phyloP scores from a whole-genome alignment of 2,329 filamentous ascomycete species.

The Ploettnerulaceae sp. region DNA sequence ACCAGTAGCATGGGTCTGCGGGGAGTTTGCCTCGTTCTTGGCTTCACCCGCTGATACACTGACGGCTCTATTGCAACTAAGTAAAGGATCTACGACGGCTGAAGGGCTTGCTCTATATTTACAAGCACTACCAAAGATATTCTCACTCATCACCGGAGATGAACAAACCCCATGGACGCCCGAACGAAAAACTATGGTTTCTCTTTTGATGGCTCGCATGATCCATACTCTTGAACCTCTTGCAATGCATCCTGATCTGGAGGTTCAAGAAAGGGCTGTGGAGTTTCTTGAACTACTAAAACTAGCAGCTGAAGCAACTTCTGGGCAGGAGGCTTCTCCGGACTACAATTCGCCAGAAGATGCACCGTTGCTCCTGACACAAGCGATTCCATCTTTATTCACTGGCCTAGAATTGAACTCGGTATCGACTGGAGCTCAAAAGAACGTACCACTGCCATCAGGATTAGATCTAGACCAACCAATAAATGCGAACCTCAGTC shows the following conservation, averaged over 20 bases:
- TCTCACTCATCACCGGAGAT: slow-evolving; percentile 65
- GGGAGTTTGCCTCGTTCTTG: slow-evolving; percentile 78
- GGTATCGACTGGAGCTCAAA: slow-evolving; percentile 75
- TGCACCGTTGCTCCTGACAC: slow-evolving; percentile 77
- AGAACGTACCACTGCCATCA: slow-evolving; percentile 75
- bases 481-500: slow-evolving; percentile 70
- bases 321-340: slow-evolving; percentile 56
- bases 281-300: slow-evolving; percentile 89
- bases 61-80: slow-evolving; percentile 64
- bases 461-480: slow-evolving; percentile 74
- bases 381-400: slow-evolving; percentile 86
- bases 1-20: slow-evolving; percentile 77
- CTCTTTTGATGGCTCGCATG: slow-evolving; percentile 74
- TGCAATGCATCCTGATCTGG: slow-evolving; percentile 75
- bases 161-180: slow-evolving; percentile 64
- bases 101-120: slow-evolving; percentile 73
- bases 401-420: slow-evolving; percentile 85
- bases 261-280: slow-evolving; percentile 91
- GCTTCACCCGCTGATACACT: slow-evolving; percentile 66
- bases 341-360: slow-evolving; percentile 51
- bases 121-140: slow-evolving; percentile 82
- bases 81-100: slow-evolving; percentile 49
- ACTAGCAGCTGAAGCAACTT: slow-evolving; percentile 75
- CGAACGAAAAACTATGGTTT: slow-evolving; percentile 67
- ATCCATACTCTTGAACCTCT: slow-evolving; percentile 77